phyloP scores from a whole-genome alignment of 106 monocot genomes.

The Iris macrosiphon region DNA sequence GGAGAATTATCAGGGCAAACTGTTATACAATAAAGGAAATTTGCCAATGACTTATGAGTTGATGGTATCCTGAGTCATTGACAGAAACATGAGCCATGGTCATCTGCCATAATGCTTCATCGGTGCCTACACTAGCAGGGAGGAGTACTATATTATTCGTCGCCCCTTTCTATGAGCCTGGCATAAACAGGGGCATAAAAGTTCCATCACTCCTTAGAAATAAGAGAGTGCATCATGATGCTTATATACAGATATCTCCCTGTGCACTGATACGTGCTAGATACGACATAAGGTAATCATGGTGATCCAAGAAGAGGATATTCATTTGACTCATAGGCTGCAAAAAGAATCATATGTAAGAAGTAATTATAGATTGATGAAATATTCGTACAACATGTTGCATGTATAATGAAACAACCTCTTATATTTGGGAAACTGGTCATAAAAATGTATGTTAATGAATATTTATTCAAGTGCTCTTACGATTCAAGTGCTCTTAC shows the following conservation, averaged over 20 bases:
- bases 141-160: conserved; percentile 39
- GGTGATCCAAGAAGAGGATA: conserved; percentile 66
- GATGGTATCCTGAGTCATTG: conserved; percentile 69
- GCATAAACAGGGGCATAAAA: conserved; percentile 51
- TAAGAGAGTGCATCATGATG: conserved; percentile 56
- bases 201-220: conserved; percentile 35
- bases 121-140: conserved; percentile 31
- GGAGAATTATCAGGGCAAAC: too few relatives aligned
- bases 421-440: too few relatives aligned
- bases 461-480: too few relatives aligned
- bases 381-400: too few relatives aligned
- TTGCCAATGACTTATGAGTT: conserved; percentile 75
- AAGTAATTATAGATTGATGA: too few relatives aligned
- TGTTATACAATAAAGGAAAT: too few relatives aligned
- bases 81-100: conserved; percentile 58
- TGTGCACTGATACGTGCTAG: conserved; percentile 31
- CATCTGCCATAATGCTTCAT: conserved; percentile 42
- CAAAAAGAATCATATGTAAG: neutral
- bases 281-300: conserved; percentile 66
- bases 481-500: too few relatives aligned
- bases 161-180: conserved; percentile 6
- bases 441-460: too few relatives aligned
- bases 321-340: conserved; percentile 44
- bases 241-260: conserved; percentile 34
- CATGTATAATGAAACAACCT: too few relatives aligned